Percentiles rank a stretch among this genome's conserved stretches.
These are phyloP conservation scores for Fusarium nodosum DNA, from an alignment of 2,329 filamentous ascomycete species.

Conservation along the genomic window DNA sequence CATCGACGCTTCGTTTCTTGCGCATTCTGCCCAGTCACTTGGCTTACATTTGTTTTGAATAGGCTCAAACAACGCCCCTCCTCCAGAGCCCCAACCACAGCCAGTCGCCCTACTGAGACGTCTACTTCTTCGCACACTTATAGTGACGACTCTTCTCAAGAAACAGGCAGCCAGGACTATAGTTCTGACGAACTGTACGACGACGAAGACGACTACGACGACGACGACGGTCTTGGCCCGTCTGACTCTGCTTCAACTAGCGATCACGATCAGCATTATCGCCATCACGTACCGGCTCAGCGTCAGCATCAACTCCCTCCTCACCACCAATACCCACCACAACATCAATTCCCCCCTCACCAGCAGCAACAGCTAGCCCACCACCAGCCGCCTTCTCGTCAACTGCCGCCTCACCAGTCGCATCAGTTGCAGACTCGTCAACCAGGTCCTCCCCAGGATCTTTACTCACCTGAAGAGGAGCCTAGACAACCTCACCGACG, in stretches of 20 bases:
- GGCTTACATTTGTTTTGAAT: constrained; percentile 44
- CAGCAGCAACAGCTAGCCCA: constrained; percentile 52
- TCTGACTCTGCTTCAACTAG: constrained; percentile 69
- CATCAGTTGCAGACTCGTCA: constrained; percentile 57
- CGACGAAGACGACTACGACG: constrained; percentile 52
- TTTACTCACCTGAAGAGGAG: constrained; percentile 46
- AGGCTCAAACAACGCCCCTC: constrained; percentile 49
- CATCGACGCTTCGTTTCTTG: constrained; percentile 23
- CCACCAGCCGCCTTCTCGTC: constrained; percentile 51
- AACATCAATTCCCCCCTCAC: constrained; percentile 55
- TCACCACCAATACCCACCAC: constrained; percentile 51
- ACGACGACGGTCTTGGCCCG: constrained; percentile 67
- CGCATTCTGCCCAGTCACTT: constrained; percentile 16
- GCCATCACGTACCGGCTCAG: constrained; percentile 51
- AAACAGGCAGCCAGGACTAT: constrained; percentile 48
- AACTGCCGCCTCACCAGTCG: constrained; percentile 51
- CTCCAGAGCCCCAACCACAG: constrained; percentile 45
- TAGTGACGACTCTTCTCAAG: constrained; percentile 57
- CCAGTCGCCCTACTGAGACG: constrained; percentile 47
- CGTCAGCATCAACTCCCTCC: constrained; percentile 53
- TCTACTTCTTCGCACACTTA: constrained; percentile 53
- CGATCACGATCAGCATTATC: constrained; percentile 38
- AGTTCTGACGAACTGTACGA: constrained; percentile 55
- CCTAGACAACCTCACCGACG: constrained; percentile 39
- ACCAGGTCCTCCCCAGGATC: constrained; percentile 53